Evolutionary conservation across 2,329 filamentous ascomycete genomes (phyloP).

Genomic region (Ophiocordyceps unilateralis): DNA sequence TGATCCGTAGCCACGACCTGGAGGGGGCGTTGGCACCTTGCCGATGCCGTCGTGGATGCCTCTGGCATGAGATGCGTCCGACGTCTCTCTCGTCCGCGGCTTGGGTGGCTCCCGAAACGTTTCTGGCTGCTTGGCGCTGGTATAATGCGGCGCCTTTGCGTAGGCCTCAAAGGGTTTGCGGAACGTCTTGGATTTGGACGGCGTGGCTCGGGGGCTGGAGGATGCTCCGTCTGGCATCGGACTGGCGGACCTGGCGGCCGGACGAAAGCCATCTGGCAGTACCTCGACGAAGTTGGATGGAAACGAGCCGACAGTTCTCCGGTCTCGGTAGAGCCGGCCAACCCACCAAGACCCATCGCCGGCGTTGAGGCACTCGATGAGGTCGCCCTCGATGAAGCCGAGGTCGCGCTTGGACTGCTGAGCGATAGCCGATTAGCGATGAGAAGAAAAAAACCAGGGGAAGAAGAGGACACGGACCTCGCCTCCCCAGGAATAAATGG

Average conservation of each 20-base stretch:
- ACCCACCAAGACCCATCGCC: slow-evolving; percentile 99
- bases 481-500: slow-evolving; percentile 85
- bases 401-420: slow-evolving; percentile 71
- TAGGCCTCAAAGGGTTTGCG: slow-evolving; percentile 53
- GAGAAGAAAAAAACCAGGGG: neutral
- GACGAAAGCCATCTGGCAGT: slow-evolving; percentile 69
- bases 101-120: slow-evolving; percentile 29
- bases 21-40: slow-evolving; percentile 8
- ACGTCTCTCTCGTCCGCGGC: slow-evolving; percentile 7
- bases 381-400: slow-evolving; percentile 90
- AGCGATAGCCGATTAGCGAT: slow-evolving; percentile 6
- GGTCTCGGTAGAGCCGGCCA: slow-evolving; percentile 75
- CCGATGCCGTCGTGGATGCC: slow-evolving; percentile 6
- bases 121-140: slow-evolving; percentile 42
- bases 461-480: slow-evolving; percentile 32
- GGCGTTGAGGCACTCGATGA: slow-evolving; percentile 96
- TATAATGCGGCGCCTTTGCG: slow-evolving; percentile 48
- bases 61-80: slow-evolving; percentile 12
- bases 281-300: slow-evolving; percentile 96
- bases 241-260: slow-evolving; percentile 44
- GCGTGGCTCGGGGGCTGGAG: slow-evolving; percentile 33
- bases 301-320: slow-evolving; percentile 79
- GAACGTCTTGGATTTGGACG: slow-evolving; percentile 45
- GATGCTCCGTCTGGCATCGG: slow-evolving; percentile 39
- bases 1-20: slow-evolving; percentile 10